phyloP scores from a whole-genome alignment of 768 basidiomycete genomes.

The Tubosaeta sp. region DNA sequence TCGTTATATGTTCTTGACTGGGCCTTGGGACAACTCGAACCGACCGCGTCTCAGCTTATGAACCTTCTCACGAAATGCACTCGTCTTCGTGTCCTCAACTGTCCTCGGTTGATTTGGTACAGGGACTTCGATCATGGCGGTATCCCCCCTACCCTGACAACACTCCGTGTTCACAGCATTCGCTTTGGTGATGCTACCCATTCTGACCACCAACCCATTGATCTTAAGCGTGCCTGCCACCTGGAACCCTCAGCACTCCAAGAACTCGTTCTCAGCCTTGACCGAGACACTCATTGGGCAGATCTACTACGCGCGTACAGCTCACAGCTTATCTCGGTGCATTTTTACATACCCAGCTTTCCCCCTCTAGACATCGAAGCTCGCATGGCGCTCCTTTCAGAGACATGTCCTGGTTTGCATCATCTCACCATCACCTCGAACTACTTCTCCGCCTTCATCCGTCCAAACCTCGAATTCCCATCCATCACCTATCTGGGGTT shows the following conservation, averaged over 20 bases:
- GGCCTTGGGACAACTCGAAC: not conserved
- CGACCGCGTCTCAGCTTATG: not conserved
- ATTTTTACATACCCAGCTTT: not conserved
- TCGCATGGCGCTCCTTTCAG: conserved; percentile 8
- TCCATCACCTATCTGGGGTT: conserved; percentile 19
- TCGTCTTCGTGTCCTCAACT: conserved; percentile 16
- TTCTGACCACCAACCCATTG: not conserved
- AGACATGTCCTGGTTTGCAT: conserved; percentile 15
- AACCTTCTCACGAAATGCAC: conserved; percentile 10
- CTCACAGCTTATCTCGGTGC: conserved; percentile 16
- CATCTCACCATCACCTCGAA: conserved; percentile 16
- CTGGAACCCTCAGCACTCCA: conserved; percentile 7
- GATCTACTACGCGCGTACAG: conserved; percentile 12
- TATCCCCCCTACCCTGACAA: conserved; percentile 13
- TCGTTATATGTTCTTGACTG: conserved; percentile 23
- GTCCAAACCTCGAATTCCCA: conserved; percentile 3
- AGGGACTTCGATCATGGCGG: not conserved
- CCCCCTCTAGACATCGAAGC: not conserved
- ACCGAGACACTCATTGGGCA: conserved; percentile 3
- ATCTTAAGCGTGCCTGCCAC: not conserved
- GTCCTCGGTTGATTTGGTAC: conserved; percentile 8
- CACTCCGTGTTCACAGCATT: conserved; percentile 6
- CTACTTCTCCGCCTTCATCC: conserved; percentile 4
- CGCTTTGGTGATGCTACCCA: not conserved
- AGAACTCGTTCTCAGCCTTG: conserved; percentile 16